phyloP scores from a whole-genome alignment of 2,329 filamentous ascomycete genomes.

The Aspergillus unguis region DNA sequence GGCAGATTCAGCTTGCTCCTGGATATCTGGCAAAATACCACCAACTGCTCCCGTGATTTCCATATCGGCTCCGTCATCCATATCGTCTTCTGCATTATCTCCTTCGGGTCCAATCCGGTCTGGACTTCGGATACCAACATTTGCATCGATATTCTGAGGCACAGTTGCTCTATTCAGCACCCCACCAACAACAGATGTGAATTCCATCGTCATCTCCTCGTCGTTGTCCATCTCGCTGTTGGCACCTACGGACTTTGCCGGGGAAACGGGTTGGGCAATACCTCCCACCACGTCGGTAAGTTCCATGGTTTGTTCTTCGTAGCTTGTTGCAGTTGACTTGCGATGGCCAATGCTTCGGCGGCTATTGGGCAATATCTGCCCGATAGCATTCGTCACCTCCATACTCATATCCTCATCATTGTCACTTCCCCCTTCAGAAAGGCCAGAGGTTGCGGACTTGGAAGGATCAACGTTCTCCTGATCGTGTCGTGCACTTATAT shows the following conservation, averaged over 20 bases:
- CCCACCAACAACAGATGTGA: constrained; percentile 45
- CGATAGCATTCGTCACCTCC: constrained; percentile 84
- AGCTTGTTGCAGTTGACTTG: constrained; percentile 44
- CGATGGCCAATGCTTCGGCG: constrained; percentile 41
- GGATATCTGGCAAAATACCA: constrained; percentile 41
- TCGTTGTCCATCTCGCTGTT: constrained; percentile 36
- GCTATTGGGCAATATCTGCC: constrained; percentile 64
- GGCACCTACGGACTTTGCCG: constrained; percentile 25
- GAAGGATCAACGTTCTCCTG: constrained; percentile 46
- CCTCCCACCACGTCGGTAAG: constrained; percentile 45
- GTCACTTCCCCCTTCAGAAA: constrained; percentile 33
- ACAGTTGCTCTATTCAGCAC: constrained; percentile 31
- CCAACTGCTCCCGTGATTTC: constrained; percentile 56
- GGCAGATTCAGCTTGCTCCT: constrained; percentile 37
- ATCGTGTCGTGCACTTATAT: constrained; percentile 41
- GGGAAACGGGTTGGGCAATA: constrained; percentile 29
- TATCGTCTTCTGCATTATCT: constrained; percentile 28
- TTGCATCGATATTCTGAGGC: constrained; percentile 11
- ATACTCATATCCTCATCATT: constrained; percentile 74
- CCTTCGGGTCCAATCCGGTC: constrained; percentile 22
- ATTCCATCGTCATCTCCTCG: constrained; percentile 49
- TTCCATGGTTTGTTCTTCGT: constrained; percentile 48
- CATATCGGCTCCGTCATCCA: constrained; percentile 49
- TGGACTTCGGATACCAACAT: constrained; percentile 18
- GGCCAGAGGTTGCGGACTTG: constrained; percentile 14